phyloP scores from a whole-genome alignment of 495 filamentous ascomycete species.

The Aspergillus avenaceus region DNA sequence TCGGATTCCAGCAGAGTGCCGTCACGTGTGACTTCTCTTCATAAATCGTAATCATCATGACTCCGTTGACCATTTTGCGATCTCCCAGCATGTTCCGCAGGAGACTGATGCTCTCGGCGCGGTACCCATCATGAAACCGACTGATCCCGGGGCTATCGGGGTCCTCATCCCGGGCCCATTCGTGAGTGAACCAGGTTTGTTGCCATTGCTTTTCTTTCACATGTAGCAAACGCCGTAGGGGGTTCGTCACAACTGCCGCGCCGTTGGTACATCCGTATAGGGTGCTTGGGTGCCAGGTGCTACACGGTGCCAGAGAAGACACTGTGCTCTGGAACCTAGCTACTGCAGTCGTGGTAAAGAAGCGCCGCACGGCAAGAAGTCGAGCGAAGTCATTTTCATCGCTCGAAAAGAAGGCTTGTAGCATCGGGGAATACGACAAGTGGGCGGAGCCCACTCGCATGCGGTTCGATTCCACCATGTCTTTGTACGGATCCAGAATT shows the following conservation, averaged over 20 bases:
- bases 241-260: constrained; percentile 50
- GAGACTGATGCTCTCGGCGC: constrained; percentile 39
- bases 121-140: constrained; percentile 58
- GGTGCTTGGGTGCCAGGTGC: constrained; percentile 48
- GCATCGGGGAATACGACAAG: constrained; percentile 53
- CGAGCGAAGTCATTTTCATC: constrained; percentile 58
- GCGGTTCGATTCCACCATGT: constrained; percentile 47
- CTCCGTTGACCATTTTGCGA: constrained; percentile 31
- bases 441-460: constrained; percentile 44
- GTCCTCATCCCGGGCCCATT: constrained; percentile 44
- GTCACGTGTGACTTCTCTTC: constrained; percentile 57
- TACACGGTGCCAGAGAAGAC: constrained; percentile 40
- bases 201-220: constrained; percentile 52
- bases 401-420: constrained; percentile 48
- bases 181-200: constrained; percentile 59
- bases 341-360: constrained; percentile 46
- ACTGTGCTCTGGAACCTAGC: constrained; percentile 32
- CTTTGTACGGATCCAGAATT: constrained; percentile 44
- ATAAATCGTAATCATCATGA: constrained; percentile 46
- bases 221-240: constrained; percentile 50
- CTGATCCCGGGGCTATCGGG: constrained; percentile 36
- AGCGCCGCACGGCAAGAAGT: constrained; percentile 49
- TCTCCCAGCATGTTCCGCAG: constrained; percentile 28
- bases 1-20: constrained; percentile 62
- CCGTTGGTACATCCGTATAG: constrained; percentile 57